Evolutionary conservation across 1,284 basidiomycete genomes (phyloP), one percentile per base, ranked within the genome.

Genomic region (Ceratobasidium sp.): DNA sequence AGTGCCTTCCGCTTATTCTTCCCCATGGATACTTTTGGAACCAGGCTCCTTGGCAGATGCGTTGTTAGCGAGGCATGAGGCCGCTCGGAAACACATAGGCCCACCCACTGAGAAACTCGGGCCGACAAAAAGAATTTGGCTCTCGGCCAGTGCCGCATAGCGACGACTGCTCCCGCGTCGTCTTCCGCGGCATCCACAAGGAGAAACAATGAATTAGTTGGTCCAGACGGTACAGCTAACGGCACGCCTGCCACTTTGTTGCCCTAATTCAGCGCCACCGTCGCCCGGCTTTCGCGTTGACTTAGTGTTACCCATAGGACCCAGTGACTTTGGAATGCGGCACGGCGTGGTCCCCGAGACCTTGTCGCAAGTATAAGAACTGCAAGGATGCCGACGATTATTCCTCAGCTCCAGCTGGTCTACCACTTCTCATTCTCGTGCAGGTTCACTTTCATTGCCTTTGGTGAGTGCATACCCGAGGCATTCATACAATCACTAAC

Each of bases 321-420:
- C n/a, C 32, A 31, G 56, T 58, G 12, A 22, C 17, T 17, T 15
- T 20, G 43, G 35, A 12, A 43, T 5, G 29, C 20, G 12, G 32
- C 25, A n/a, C 29, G 29, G 52, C 52, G 52, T 31, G n/a, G n/a
- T n/a, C n/a, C n/a, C n/a, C n/a, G 56, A 58, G 56, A 38, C 20
- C 32, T 54, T 54, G 52, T 22, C 35, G 50, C 15, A 22, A 45
- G 62, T 67, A 67, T 67, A 67, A 67, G 34, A 67, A 31, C 27
- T 10, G 35, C 25, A 20, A 43, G 20, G 38, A 12, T 3, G 27
- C 6, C 35, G 8, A 29, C 32, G 3, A 40, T 53, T 17, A 29
- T 54, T 67, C 62, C 40, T 54, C 62, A 67, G 43, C 50, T 49
- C 38, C 52, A 54, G 62, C 62, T 67, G 54, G 54, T 56, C 54